A percentile compares a stretch with the other conserved stretches of the same genome.
Evolutionary conservation across 192 early-diverging fungal species (phyloP).

Genomic region (Podila minutissima): DNA sequence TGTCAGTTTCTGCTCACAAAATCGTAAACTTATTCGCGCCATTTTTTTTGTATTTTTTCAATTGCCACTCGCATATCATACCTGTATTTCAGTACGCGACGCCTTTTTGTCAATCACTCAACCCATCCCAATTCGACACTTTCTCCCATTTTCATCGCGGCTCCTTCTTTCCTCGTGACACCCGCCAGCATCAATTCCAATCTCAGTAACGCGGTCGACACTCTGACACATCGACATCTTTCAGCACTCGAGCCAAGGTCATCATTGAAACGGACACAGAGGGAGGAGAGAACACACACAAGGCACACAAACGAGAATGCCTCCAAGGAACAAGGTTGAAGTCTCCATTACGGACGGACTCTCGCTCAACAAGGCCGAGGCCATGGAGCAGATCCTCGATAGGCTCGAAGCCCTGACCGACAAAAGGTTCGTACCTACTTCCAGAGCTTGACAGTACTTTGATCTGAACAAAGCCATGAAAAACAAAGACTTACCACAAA

Average conservation of each 20-base stretch:
- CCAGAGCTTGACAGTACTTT: not conserved
- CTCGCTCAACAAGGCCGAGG: not conserved
- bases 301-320: not conserved
- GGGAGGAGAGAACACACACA: not conserved
- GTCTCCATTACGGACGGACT: constrained; percentile 1
- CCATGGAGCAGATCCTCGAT: constrained; percentile 1
- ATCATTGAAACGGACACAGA: constrained; percentile 7
- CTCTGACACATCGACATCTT: not conserved
- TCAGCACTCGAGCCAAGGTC: not conserved
- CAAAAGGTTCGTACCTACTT: not conserved
- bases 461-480: not conserved
- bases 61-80: too few relatives aligned
- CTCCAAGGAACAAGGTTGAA: not conserved
- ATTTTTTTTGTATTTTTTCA: too few relatives aligned
- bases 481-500: not conserved
- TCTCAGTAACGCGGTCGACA: not conserved
- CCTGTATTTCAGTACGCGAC: too few relatives aligned
- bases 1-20: too few relatives aligned
- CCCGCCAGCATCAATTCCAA: not conserved
- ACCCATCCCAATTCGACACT: too few relatives aligned
- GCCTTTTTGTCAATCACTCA: too few relatives aligned
- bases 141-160: too few relatives aligned
- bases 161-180: not conserved
- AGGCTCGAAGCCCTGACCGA: not conserved
- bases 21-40: too few relatives aligned